Evolutionary conservation across 2,329 filamentous ascomycete species (phyloP).

Genomic region (Eutypella sp.): DNA sequence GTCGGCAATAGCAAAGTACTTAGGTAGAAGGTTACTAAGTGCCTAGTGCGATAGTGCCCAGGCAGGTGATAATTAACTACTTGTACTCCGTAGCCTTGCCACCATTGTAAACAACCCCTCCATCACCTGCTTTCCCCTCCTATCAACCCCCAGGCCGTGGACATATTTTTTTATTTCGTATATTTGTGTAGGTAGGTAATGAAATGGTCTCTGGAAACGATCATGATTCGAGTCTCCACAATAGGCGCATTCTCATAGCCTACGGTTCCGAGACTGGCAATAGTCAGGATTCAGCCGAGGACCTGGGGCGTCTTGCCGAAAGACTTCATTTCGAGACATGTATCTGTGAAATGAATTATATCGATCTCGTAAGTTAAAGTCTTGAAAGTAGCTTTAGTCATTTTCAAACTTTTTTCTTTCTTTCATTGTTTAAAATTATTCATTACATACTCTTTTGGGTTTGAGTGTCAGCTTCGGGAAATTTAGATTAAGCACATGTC

Average conservation of each 20-base stretch:
- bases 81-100: too few species aligned
- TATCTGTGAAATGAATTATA: conserved; percentile 71
- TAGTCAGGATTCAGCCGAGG: conserved; percentile 83
- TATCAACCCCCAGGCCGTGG: neutral
- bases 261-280: conserved; percentile 97
- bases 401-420: conserved; percentile 4
- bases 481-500: neutral
- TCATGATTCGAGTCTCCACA: conserved; percentile 19
- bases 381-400: too few species aligned
- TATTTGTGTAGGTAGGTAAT: conserved; percentile 9
- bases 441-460: neutral
- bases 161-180: too few species aligned
- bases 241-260: conserved; percentile 59
- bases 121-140: neutral
- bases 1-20: too few species aligned
- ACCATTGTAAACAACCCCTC: neutral
- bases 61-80: too few species aligned
- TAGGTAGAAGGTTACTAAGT: too few species aligned
- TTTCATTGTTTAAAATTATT: neutral
- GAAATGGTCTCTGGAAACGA: conserved; percentile 15
- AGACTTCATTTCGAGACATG: conserved; percentile 72
- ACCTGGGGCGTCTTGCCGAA: conserved; percentile 69
- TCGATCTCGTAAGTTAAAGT: conserved; percentile 62
- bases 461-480: neutral
- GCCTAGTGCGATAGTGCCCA: too few species aligned